Conservation (phyloP, 2,329 filamentous ascomycete species). For the Pseudogymnoascus sp. region DNA sequence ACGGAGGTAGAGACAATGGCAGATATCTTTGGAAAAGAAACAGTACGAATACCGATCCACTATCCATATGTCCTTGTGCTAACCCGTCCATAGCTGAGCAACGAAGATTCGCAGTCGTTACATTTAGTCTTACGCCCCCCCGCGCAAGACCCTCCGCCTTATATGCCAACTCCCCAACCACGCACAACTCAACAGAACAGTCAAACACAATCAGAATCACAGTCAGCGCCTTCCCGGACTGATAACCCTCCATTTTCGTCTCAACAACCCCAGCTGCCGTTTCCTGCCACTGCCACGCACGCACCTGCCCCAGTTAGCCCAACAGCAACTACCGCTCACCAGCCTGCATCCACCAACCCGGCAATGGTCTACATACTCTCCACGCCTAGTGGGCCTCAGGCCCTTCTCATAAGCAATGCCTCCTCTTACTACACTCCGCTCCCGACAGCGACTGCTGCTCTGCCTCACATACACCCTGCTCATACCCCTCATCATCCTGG, state of each 20-base stretch:
- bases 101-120: slow-evolving; percentile 41
- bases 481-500: neutral
- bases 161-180: neutral
- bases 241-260: neutral
- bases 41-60: slow-evolving; percentile 32
- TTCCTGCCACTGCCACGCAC: slow-evolving; percentile 9
- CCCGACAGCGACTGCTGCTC: slow-evolving; percentile 11
- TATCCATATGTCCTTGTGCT: slow-evolving; percentile 14
- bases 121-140: slow-evolving; percentile 44
- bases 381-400: slow-evolving; percentile 51
- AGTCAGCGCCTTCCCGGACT: neutral
- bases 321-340: slow-evolving; percentile 14
- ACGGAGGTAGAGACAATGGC: slow-evolving; percentile 47
- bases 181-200: neutral
- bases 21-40: slow-evolving; percentile 47
- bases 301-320: slow-evolving; percentile 16
- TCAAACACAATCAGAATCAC: neutral
- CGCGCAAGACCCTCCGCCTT: neutral
- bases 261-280: neutral
- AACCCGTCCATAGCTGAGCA: slow-evolving; percentile 32
- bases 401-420: slow-evolving; percentile 44
- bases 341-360: slow-evolving; percentile 21
- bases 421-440: slow-evolving; percentile 46
- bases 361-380: slow-evolving; percentile 52
- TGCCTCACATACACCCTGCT: slow-evolving; percentile 16